phyloP scores from a whole-genome alignment of 768 basidiomycete species.

The Tricholoma matsutake region DNA sequence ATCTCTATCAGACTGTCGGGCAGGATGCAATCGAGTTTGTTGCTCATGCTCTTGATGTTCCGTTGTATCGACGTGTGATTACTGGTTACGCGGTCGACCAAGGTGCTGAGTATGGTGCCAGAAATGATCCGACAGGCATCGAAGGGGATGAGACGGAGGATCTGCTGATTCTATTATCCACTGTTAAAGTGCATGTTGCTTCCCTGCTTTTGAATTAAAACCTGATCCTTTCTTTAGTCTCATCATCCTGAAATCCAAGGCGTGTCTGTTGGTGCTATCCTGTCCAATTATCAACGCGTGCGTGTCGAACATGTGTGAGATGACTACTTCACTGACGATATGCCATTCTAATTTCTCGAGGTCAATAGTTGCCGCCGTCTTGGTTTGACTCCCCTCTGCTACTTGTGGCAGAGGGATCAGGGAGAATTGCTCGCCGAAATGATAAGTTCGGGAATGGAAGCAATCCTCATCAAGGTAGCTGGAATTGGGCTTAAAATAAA shows the following conservation, averaged over 20 bases:
- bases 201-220: neutral
- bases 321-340: neutral
- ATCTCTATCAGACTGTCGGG: slow-evolving; percentile 98
- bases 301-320: slow-evolving; percentile 96
- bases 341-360: neutral
- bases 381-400: slow-evolving; percentile 74
- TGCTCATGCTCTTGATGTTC: slow-evolving; percentile 80
- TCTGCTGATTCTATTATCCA: slow-evolving; percentile 64
- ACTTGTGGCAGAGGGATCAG: slow-evolving; percentile 94
- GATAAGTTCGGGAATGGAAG: slow-evolving; percentile 74
- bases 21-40: slow-evolving; percentile 90
- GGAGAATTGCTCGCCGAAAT: slow-evolving; percentile 82
- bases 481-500: slow-evolving; percentile 81
- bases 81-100: slow-evolving; percentile 77
- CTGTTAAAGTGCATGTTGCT: slow-evolving; percentile 63
- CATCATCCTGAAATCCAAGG: slow-evolving; percentile 80
- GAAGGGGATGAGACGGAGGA: slow-evolving; percentile 96
- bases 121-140: slow-evolving; percentile 46
- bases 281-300: slow-evolving; percentile 96
- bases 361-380: slow-evolving; percentile 76
- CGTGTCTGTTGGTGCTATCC: slow-evolving; percentile 93
- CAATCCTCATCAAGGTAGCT: slow-evolving; percentile 91
- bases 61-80: slow-evolving; percentile 81
- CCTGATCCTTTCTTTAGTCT: slow-evolving; percentile 37
- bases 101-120: slow-evolving; percentile 81